Conservation (phyloP, 2,329 filamentous ascomycete genomes). For the Monilinia aucupariae region DNA sequence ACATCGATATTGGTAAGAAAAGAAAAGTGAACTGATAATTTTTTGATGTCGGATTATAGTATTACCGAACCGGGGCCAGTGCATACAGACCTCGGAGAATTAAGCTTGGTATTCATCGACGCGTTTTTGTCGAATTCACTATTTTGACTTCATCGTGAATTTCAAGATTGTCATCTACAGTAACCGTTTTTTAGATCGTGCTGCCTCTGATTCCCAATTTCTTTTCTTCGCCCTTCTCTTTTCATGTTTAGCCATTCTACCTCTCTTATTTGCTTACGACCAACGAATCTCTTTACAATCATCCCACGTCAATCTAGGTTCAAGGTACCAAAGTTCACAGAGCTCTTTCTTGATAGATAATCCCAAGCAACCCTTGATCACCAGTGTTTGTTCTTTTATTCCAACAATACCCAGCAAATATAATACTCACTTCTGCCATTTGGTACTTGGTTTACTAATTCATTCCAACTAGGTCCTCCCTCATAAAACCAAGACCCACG, state of each 20-base stretch:
- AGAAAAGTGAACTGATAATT: constrained; percentile 2
- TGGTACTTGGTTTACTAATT: neutral
- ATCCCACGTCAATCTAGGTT: neutral
- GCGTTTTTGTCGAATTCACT: constrained; percentile 2
- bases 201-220: neutral
- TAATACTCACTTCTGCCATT: neutral
- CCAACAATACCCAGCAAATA: neutral
- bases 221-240: neutral
- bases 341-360: neutral
- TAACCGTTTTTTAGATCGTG: constrained; percentile 1
- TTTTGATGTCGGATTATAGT: constrained; percentile 8
- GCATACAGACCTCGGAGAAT: neutral
- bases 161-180: neutral
- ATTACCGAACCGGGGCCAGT: neutral
- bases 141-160: neutral
- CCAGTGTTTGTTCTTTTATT: neutral
- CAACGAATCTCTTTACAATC: neutral
- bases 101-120: constrained; percentile 9
- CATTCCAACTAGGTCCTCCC: neutral
- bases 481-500: neutral
- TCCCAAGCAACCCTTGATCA: neutral
- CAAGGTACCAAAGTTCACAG: neutral
- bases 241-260: neutral
- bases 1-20: neutral
- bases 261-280: neutral